These are phyloP conservation scores for Cichorium intybus DNA, from an alignment of 140 eudicot species.

Conservation along the genomic window DNA sequence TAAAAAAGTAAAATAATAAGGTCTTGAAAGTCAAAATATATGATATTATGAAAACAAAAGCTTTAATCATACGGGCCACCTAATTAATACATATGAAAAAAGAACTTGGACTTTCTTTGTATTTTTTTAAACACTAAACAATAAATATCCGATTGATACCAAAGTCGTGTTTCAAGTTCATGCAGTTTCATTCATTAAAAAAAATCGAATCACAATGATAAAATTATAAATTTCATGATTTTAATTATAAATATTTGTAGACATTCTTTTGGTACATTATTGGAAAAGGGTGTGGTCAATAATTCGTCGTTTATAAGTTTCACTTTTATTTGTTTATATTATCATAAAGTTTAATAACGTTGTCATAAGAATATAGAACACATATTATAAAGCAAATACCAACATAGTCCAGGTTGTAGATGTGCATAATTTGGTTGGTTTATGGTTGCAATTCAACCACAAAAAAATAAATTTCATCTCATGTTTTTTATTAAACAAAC, in stretches of 20 bases:
- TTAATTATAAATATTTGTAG: not conserved
- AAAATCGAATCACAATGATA: too few species aligned
- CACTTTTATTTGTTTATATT: not conserved
- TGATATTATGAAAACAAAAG: not conserved
- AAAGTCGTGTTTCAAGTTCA: not conserved
- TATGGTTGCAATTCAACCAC: not conserved
- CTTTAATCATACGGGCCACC: constrained; percentile 10
- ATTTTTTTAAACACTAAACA: too few species aligned
- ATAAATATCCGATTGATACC: too few species aligned
- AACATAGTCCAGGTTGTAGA: constrained; percentile 12
- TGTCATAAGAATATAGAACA: not conserved
- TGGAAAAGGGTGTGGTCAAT: not conserved
- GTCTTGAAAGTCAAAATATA: constrained; percentile 10
- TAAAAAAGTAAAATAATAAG: not conserved
- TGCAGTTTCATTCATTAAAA: too few species aligned
- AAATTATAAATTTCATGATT: not conserved
- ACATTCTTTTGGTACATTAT: not conserved
- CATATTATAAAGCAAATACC: not conserved
- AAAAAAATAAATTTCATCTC: not conserved
- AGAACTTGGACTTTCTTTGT: not conserved
- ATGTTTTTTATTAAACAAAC: not conserved
- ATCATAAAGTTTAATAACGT: not conserved
- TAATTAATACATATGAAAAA: constrained; percentile 10
- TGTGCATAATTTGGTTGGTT: constrained; percentile 1
- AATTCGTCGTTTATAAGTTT: constrained; percentile 1